Base-by-base conservation (phyloP, 176 grass and related monocot genomes). In the Rhynchospora breviuscula region DNA sequence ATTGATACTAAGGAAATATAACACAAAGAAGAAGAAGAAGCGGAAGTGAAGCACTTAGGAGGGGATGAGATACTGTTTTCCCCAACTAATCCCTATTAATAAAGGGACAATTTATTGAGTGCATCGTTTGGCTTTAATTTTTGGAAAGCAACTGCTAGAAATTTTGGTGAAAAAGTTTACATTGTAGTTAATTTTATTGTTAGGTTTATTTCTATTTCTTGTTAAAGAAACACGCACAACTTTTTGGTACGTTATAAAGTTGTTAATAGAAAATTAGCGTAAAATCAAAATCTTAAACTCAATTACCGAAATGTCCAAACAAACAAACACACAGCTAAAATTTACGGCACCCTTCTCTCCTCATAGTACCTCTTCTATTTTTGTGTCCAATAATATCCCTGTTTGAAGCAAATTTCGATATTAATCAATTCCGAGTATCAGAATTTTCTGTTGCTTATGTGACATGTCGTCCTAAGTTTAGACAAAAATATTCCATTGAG, bases 61-160 rank as follows among this genome's bases (percentile, higher is more conserved):
- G 12, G 2, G 72, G 12, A 76, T 9, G 67, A 21, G 7, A 15
- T 10, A 77, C 13, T 77, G 23, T 77, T 77, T 52, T 13, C 17
- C 49, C 73, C 49, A 53, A 56, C 44, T 33, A 56, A 77, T 33
- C 73, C 23, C 73, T 31, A 52, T 77, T 77, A 77, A 56, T 77
- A 56, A 77, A 76, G 46, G 73, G 12, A 77, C 23, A 8, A 77
- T 77, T 10, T 57, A 54, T 15, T 48, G 72, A 54, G 22, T 8
- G 73, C 54, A 77, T 56, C 11, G 49, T 56, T 77, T 15, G 7
- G 5, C 6, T 77, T 56, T 77, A 56, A 29, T 77, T 29, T 13
- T 75, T 54, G 22, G 73, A 77, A 77, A 77, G 73, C 73, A 31
- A 77, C 73, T 56, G 23, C 23, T 56, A 17, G 47, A 56, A 77